Evolutionary conservation across 768 basidiomycete species (phyloP).

Genomic region (Hypholoma sublateritium): DNA sequence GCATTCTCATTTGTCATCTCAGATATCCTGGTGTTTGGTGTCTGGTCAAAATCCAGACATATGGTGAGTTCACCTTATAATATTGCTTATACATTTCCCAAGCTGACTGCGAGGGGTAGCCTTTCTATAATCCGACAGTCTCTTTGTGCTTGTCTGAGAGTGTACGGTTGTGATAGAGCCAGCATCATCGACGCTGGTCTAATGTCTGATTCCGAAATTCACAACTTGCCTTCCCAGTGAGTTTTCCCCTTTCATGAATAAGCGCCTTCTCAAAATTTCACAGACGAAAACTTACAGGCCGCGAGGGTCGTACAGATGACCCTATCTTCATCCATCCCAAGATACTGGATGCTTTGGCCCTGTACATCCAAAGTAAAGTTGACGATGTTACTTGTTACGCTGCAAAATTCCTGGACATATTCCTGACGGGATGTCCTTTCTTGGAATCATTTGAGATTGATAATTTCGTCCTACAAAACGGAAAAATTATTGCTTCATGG

Average conservation of each 20-base stretch:
- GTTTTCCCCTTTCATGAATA: slow-evolving; percentile 16
- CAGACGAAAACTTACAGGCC: slow-evolving; percentile 50
- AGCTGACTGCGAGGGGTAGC: slow-evolving; percentile 21
- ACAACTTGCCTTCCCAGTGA: slow-evolving; percentile 57
- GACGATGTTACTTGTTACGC: slow-evolving; percentile 52
- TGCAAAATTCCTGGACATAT: slow-evolving; percentile 62
- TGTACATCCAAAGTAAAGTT: slow-evolving; percentile 46
- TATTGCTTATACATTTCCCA: background rate
- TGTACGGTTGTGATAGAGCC: slow-evolving; percentile 65
- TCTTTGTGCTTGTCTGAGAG: slow-evolving; percentile 56
- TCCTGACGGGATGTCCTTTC: slow-evolving; percentile 58
- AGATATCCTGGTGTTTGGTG: slow-evolving; percentile 38
- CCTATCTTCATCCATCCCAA: slow-evolving; percentile 59
- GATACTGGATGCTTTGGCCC: slow-evolving; percentile 54
- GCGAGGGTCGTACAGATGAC: slow-evolving; percentile 45
- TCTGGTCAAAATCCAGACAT: slow-evolving; percentile 25
- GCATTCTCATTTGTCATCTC: slow-evolving; percentile 41
- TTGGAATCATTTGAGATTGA: slow-evolving; percentile 70
- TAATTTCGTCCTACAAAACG: slow-evolving; percentile 70
- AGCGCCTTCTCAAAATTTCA: background rate
- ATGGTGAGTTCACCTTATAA: slow-evolving; percentile 37
- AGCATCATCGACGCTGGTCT: slow-evolving; percentile 46
- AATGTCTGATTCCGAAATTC: slow-evolving; percentile 46
- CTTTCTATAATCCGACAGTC: slow-evolving; percentile 60
- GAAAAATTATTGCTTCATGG: slow-evolving; percentile 57